These are phyloP conservation scores for Dendrobium huoshanense DNA, from an alignment of 106 monocot genomes.

Conservation along the genomic window DNA sequence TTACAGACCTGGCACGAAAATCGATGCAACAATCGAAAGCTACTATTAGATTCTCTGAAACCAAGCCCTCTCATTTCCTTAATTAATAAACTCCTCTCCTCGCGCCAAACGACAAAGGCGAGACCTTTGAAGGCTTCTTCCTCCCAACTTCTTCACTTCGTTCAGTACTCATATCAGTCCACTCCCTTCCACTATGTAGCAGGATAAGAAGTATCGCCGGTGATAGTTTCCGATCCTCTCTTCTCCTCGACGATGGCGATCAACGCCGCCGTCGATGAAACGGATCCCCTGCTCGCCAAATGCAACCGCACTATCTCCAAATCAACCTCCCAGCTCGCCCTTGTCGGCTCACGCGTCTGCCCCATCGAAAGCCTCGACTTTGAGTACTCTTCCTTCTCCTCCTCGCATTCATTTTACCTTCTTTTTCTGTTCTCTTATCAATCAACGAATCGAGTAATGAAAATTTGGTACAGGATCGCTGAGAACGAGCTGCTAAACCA, in stretches of 20 bases:
- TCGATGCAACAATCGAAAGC: no score
- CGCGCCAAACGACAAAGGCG: neutral
- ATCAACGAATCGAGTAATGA: neutral
- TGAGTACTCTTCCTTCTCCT: neutral
- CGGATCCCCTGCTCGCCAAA: neutral
- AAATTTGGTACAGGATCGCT: constrained; percentile 28
- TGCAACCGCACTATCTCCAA: neutral
- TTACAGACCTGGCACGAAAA: no score
- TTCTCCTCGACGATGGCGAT: neutral
- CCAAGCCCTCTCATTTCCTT: neutral
- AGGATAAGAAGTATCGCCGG: neutral
- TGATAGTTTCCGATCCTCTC: neutral
- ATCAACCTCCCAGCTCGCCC: constrained; percentile 4
- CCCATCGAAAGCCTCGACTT: constrained; percentile 9
- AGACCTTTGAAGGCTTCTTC: constrained; percentile 6
- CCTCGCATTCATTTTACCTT: neutral
- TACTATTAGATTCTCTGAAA: neutral
- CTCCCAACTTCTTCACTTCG: constrained; percentile 3
- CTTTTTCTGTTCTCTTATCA: neutral
- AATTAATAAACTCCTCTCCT: neutral
- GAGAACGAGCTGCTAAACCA: constrained; percentile 67
- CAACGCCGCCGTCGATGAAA: neutral
- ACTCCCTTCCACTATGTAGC: neutral
- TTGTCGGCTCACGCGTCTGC: constrained; percentile 2
- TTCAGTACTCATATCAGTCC: neutral